Percentiles rank a stretch among this genome's conserved stretches.
phyloP scores from a whole-genome alignment of 2,329 filamentous ascomycete species.

The Xylaria sp. region DNA sequence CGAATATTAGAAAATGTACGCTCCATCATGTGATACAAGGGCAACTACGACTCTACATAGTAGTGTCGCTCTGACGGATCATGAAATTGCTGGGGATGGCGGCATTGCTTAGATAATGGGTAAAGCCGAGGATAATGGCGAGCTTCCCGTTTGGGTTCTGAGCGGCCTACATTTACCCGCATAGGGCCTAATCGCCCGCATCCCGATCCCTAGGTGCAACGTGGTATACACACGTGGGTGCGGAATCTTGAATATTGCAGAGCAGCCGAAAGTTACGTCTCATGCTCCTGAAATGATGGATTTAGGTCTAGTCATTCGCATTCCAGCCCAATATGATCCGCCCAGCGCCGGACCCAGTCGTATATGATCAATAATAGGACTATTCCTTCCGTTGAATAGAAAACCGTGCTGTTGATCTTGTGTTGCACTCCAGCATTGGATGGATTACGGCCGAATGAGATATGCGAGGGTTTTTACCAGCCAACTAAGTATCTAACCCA shows the following conservation, averaged over 20 bases:
- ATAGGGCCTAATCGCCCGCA: background rate
- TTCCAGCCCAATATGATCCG: background rate
- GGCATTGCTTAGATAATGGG: background rate
- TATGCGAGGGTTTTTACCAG: background rate
- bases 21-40: background rate
- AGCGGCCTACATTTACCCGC: background rate
- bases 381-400: background rate
- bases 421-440: background rate
- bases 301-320: background rate
- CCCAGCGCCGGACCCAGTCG: background rate
- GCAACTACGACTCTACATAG: background rate
- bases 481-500: background rate
- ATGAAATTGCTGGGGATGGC: background rate
- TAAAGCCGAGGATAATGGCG: slow-evolving; percentile 11
- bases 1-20: background rate
- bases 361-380: background rate
- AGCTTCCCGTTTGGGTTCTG: slow-evolving; percentile 19
- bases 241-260: background rate
- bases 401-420: background rate
- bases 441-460: background rate
- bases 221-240: slow-evolving; percentile 1
- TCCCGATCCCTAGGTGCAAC: background rate
- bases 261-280: background rate
- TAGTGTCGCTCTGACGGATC: background rate
- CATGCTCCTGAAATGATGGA: background rate